phyloP scores from a whole-genome alignment of 2,329 filamentous ascomycete genomes.

The Pseudomassariella vexata region DNA sequence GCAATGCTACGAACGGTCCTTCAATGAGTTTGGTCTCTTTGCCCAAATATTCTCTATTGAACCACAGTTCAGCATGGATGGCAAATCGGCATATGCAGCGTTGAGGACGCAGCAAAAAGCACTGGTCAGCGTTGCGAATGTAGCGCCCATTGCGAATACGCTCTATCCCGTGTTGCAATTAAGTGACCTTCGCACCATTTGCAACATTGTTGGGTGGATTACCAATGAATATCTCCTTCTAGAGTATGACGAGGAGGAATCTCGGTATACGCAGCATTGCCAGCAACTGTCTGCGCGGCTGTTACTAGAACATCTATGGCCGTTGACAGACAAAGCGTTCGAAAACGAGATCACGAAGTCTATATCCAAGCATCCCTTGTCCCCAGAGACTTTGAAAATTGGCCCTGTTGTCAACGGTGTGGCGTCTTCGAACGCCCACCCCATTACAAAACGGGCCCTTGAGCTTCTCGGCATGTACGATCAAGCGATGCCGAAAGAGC shows the following conservation, averaged over 20 bases:
- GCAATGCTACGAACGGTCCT: slow-evolving; percentile 53
- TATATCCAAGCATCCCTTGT: slow-evolving; percentile 42
- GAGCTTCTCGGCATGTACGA: slow-evolving; percentile 58
- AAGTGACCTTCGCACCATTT: slow-evolving; percentile 42
- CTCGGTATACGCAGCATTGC: slow-evolving; percentile 45
- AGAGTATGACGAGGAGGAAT: slow-evolving; percentile 51
- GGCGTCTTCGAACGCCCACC: slow-evolving; percentile 51
- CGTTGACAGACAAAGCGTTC: slow-evolving; percentile 48
- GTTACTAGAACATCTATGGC: slow-evolving; percentile 52
- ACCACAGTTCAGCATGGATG: slow-evolving; percentile 42
- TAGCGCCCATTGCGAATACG: slow-evolving; percentile 44
- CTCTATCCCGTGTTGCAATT: slow-evolving; percentile 43
- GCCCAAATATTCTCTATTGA: slow-evolving; percentile 50
- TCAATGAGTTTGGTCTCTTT: slow-evolving; percentile 49
- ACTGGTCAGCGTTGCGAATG: slow-evolving; percentile 47
- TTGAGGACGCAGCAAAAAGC: slow-evolving; percentile 44
- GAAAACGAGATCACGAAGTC: slow-evolving; percentile 50
- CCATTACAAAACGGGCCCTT: slow-evolving; percentile 51
- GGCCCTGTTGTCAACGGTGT: slow-evolving; percentile 40
- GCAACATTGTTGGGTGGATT: slow-evolving; percentile 52
- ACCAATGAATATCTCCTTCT: slow-evolving; percentile 51
- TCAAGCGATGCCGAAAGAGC: slow-evolving; percentile 57
- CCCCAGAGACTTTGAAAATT: slow-evolving; percentile 45
- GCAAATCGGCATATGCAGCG: slow-evolving; percentile 43
- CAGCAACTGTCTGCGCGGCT: slow-evolving; percentile 51